These are phyloP conservation scores for Salvia miltiorrhiza DNA, from an alignment of 257 asterid genomes.

Conservation along the genomic window DNA sequence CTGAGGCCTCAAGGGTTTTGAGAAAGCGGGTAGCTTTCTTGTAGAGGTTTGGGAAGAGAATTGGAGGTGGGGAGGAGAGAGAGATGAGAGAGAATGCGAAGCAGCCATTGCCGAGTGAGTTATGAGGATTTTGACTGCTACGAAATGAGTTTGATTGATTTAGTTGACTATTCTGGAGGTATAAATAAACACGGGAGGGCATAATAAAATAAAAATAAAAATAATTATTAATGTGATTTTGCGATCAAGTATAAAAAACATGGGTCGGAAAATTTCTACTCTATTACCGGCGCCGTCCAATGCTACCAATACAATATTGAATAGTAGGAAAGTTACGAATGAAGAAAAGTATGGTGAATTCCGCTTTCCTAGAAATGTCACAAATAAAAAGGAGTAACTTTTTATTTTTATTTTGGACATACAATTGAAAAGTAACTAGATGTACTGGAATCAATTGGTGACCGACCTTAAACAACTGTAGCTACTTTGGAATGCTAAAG, in stretches of 20 bases:
- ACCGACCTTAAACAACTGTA: too few relatives aligned
- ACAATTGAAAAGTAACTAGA: too few relatives aligned
- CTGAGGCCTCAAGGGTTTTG: not conserved
- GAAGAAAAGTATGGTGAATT: too few relatives aligned
- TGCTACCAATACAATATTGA: too few relatives aligned
- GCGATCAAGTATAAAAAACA: not conserved
- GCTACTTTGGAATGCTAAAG: too few relatives aligned
- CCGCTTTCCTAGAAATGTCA: too few relatives aligned
- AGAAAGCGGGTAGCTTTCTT: not conserved
- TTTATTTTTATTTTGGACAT: too few relatives aligned
- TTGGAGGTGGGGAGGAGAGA: conserved; percentile 31
- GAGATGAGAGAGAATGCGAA: conserved; percentile 30
- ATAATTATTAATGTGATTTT: not conserved
- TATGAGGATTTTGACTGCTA: too few relatives aligned
- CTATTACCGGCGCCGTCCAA: not conserved
- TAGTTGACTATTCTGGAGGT: not conserved
- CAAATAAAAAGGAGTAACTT: too few relatives aligned
- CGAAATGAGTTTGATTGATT: not conserved
- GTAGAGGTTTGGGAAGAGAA: conserved; percentile 16
- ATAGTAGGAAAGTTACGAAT: too few relatives aligned
- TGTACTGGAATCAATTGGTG: too few relatives aligned
- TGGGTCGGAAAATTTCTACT: not conserved
- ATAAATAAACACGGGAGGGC: not conserved
- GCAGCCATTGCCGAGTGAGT: conserved; percentile 33
- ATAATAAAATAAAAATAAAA: not conserved